Evolutionary conservation across 306 rosid genomes (phyloP).

Genomic region (Dryas alaskensis): DNA sequence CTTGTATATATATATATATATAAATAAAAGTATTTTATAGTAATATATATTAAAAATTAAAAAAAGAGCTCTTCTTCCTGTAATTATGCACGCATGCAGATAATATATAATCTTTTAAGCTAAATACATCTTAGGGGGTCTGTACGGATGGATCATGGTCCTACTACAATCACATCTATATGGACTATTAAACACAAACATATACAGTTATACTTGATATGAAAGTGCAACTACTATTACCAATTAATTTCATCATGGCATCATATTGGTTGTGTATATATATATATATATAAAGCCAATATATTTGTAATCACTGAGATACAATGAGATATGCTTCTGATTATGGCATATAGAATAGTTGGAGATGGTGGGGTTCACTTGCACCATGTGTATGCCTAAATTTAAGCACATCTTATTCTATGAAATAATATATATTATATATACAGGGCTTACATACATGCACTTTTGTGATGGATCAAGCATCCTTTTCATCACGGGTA

Average conservation of each 20-base stretch:
- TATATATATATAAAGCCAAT: background rate
- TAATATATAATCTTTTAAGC: background rate
- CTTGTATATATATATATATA: background rate
- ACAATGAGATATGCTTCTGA: background rate
- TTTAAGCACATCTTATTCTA: too few relatives aligned
- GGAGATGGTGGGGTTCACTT: slow-evolving; percentile 1
- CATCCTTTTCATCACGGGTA: too few relatives aligned
- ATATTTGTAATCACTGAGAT: background rate
- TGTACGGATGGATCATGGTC: background rate
- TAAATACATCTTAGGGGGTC: background rate
- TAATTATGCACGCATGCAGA: background rate
- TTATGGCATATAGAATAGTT: background rate
- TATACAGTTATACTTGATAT: background rate
- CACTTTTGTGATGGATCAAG: too few relatives aligned
- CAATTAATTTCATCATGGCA: background rate
- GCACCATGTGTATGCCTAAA: background rate
- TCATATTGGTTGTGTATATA: background rate
- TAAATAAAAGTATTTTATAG: background rate
- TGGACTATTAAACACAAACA: background rate
- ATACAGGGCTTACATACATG: too few relatives aligned
- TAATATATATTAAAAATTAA: too few relatives aligned
- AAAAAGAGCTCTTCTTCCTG: too few relatives aligned
- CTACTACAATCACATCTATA: background rate
- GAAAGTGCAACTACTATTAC: background rate
- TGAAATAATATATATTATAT: too few relatives aligned